These are phyloP conservation scores for Tritrichomonas musculus DNA, from an alignment of 208 protist genomes.

Conservation along the genomic window DNA sequence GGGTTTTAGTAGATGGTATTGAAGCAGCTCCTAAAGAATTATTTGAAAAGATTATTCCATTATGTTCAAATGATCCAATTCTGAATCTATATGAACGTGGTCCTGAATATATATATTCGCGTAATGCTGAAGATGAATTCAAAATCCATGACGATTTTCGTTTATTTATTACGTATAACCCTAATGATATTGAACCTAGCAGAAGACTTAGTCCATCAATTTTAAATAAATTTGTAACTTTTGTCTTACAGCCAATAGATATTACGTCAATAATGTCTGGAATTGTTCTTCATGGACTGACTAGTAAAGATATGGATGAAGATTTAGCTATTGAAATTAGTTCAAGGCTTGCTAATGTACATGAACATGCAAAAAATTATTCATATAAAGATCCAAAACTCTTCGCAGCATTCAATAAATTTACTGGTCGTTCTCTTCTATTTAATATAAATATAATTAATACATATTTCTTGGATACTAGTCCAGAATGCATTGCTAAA, in stretches of 20 bases:
- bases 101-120: background rate
- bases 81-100: conserved; percentile 27
- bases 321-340: too few species aligned
- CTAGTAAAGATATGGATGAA: too few species aligned
- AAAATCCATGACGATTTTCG: background rate
- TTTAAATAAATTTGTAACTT: background rate
- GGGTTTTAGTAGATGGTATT: too few species aligned
- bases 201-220: background rate
- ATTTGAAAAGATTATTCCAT: background rate
- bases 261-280: background rate
- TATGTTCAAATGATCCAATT: background rate
- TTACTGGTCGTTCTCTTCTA: too few species aligned
- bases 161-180: conserved; percentile 29
- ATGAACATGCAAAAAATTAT: too few species aligned
- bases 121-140: background rate
- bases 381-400: too few species aligned
- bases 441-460: too few species aligned
- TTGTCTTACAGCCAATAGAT: background rate
- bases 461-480: too few species aligned
- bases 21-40: conserved; percentile 25
- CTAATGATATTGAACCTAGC: background rate
- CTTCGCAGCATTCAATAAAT: too few species aligned
- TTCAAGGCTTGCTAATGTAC: too few species aligned
- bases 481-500: too few species aligned
- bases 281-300: background rate